A percentile compares a stretch with the other conserved stretches of the same genome.
Evolutionary conservation across 768 basidiomycete species (phyloP).

Genomic region (Xerocomellus intermedius): DNA sequence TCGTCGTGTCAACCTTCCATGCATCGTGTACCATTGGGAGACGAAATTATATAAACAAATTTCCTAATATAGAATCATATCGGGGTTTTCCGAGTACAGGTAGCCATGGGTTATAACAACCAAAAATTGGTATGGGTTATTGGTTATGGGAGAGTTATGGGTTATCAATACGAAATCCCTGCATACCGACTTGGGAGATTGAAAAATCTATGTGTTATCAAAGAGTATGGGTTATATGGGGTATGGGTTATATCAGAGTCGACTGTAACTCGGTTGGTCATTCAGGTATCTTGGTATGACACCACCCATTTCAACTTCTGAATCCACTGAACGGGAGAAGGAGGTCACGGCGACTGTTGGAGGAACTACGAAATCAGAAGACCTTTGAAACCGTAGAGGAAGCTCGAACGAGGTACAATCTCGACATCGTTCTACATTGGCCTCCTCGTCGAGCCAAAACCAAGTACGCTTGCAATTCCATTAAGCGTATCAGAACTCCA

Average conservation of each 20-base stretch:
- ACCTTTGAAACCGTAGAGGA: conserved; percentile 91
- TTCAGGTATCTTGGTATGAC: conserved; percentile 78
- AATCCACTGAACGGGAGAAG: conserved; percentile 76
- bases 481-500: conserved; percentile 7
- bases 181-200: background rate
- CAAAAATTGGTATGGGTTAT: too few relatives aligned
- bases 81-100: too few relatives aligned
- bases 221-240: background rate
- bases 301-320: conserved; percentile 74
- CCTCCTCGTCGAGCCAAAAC: conserved; percentile 86
- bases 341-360: conserved; percentile 85
- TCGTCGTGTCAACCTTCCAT: too few relatives aligned
- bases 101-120: too few relatives aligned
- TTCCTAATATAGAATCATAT: too few relatives aligned
- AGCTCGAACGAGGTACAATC: conserved; percentile 73
- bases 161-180: background rate
- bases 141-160: too few relatives aligned
- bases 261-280: conserved; percentile 9
- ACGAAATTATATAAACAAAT: too few relatives aligned
- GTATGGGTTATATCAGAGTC: background rate
- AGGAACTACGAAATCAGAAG: conserved; percentile 81
- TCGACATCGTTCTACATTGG: conserved; percentile 99
- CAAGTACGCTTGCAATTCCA: conserved; percentile 54
- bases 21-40: too few relatives aligned
- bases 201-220: background rate